Base-by-base conservation (phyloP, 2,329 filamentous ascomycete genomes). In the Clarireedia monteithiana region DNA sequence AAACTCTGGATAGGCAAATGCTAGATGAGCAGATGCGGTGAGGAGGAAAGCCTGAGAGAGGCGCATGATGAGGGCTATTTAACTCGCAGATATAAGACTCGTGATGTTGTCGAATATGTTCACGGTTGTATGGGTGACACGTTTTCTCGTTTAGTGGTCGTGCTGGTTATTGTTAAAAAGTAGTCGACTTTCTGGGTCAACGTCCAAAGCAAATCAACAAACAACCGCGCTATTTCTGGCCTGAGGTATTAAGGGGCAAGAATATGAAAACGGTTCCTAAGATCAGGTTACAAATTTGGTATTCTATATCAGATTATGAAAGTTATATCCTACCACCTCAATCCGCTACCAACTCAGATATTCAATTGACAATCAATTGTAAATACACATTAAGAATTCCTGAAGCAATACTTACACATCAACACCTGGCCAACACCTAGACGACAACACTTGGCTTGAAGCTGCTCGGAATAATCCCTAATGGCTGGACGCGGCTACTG, bases 1-100 rank as follows among this genome's bases (percentile, higher is more conserved):
- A 70, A 86, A 81, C 53, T 77, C 67, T 6, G 66, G 62, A 42
- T 68, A 64, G n/a, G 66, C 65, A 34, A 65, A 55, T n/a, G 59
- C 62, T 23, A 65, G 50, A 10, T 65, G 63, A 39, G 54, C 49
- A 23, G 55, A 54, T 15, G 62, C 59, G 50, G 63, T 50, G 23
- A 66, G 57, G 48, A 60, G 23, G 44, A 65, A 45, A 34, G 60
- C 51, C 24, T 49, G 53, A 24, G 56, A 60, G 6, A 60, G 53
- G 49, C 59, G 62, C 65, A 68, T 67, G 20, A 39, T 56, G 57
- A n/a, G 40, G 36, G 26, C 30, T 20, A 42, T 38, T 17, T 14
- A n/a, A 6, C 39, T 50, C 47, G 47, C 27, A 45, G 53, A 55
- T 45, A 24, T n/a, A 44, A 44, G 40, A 10, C 23, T 12, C 5